These are phyloP conservation scores for Schizochytrium sp. DNA, from an alignment of 108 stramenopile species.

Conservation along the genomic window DNA sequence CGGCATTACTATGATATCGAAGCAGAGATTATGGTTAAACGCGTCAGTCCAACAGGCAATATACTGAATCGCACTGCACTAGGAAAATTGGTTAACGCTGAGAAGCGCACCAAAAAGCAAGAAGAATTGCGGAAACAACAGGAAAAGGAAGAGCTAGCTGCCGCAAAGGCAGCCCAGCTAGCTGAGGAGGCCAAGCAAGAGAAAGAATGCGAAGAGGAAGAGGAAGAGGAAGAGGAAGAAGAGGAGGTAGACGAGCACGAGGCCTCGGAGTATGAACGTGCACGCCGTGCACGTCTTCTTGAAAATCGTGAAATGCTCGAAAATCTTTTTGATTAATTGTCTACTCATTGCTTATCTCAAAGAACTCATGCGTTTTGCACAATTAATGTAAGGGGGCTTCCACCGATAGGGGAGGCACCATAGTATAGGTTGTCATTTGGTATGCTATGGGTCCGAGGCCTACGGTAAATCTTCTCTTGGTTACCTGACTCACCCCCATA, in stretches of 20 bases:
- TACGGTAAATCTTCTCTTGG: background rate
- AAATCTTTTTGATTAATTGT: background rate
- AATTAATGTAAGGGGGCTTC: background rate
- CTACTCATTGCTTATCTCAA: background rate
- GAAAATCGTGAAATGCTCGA: slow-evolving; percentile 13
- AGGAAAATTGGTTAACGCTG: background rate
- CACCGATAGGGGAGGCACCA: background rate
- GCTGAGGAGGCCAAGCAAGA: background rate
- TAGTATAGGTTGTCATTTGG: slow-evolving; percentile 28
- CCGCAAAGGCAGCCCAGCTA: background rate
- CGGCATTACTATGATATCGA: background rate
- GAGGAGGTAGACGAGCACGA: background rate
- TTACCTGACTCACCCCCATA: background rate
- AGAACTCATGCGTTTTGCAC: background rate
- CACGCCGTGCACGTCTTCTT: background rate
- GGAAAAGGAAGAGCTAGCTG: background rate
- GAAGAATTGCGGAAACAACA: background rate
- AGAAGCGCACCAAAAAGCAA: background rate
- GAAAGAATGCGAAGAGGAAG: background rate
- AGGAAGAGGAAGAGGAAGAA: slow-evolving; percentile 17
- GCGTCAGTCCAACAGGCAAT: background rate
- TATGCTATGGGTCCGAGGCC: background rate
- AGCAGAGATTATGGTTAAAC: background rate
- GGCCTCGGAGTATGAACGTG: background rate
- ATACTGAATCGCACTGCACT: slow-evolving; percentile 13